A percentile compares a stretch with the other conserved stretches of the same genome.
phyloP scores from a whole-genome alignment of 2,329 filamentous ascomycete genomes.

The Beauveria sp. region DNA sequence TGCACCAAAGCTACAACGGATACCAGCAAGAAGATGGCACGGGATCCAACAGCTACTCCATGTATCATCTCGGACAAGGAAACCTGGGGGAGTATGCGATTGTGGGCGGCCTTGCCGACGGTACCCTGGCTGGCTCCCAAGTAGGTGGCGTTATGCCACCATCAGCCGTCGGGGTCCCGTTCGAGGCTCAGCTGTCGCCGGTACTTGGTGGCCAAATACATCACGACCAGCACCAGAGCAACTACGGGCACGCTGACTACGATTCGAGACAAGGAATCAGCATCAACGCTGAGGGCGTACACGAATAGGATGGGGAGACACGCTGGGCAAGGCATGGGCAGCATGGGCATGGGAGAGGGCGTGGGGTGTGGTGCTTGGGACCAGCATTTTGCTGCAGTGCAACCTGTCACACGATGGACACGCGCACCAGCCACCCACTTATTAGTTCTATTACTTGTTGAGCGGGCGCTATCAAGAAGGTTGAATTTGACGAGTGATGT shows the following conservation, averaged over 20 bases:
- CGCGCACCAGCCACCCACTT: background rate
- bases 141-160: background rate
- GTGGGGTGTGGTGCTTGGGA: background rate
- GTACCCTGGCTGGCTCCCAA: background rate
- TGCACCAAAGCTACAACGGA: background rate
- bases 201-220: background rate
- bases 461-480: background rate
- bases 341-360: background rate
- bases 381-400: background rate
- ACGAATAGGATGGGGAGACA: background rate
- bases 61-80: background rate
- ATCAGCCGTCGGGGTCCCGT: background rate
- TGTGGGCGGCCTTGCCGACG: background rate
- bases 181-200: background rate
- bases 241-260: background rate
- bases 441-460: background rate
- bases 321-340: too few species aligned
- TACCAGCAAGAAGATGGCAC: background rate
- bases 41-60: background rate
- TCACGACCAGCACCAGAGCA: background rate
- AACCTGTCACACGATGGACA: slow-evolving; percentile 6
- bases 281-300: background rate
- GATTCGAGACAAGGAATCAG: background rate
- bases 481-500: slow-evolving; percentile 1
- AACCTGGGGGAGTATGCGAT: background rate